A percentile compares a stretch with the other conserved stretches of the same genome.
Evolutionary conservation across 805 yeast genomes (phyloP).

Genomic region (Candida silvatica): DNA sequence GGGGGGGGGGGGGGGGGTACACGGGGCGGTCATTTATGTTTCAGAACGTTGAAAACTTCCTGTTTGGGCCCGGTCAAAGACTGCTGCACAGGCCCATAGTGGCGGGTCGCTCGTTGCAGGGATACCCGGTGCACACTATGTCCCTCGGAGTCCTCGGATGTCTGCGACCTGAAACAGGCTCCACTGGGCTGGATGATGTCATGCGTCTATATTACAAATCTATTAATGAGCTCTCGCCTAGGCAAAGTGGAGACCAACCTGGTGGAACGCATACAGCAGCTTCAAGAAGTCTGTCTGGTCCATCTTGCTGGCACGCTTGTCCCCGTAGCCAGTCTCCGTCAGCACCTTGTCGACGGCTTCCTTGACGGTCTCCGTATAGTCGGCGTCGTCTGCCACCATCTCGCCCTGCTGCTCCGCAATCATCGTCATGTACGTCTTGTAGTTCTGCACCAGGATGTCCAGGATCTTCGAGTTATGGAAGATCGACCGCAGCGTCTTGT

Average conservation of each 20-base stretch:
- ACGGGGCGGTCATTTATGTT: too few relatives aligned
- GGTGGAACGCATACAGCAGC: constrained; percentile 86
- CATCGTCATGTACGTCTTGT: constrained; percentile 61
- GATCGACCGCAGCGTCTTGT: constrained; percentile 87
- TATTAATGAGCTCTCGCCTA: constrained; percentile 22
- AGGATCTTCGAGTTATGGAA: constrained; percentile 77
- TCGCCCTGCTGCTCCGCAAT: constrained; percentile 37
- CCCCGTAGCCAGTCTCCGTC: constrained; percentile 69
- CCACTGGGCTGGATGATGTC: neutral
- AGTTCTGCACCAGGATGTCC: constrained; percentile 79
- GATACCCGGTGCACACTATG: too few relatives aligned
- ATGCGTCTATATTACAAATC: neutral
- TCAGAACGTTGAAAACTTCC: too few relatives aligned
- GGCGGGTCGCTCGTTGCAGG: too few relatives aligned
- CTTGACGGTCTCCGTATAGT: constrained; percentile 43
- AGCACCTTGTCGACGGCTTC: constrained; percentile 67
- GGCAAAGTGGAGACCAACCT: constrained; percentile 95
- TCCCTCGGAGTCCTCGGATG: too few relatives aligned
- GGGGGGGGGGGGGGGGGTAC: too few relatives aligned
- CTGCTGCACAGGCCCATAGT: too few relatives aligned
- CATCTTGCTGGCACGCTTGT: constrained; percentile 85
- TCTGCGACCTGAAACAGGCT: too few relatives aligned
- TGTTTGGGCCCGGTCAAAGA: too few relatives aligned
- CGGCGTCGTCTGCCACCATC: constrained; percentile 32
- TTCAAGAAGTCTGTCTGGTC: constrained; percentile 91